Percentiles rank a stretch among this genome's conserved stretches.
Evolutionary conservation across 345 rosid species (phyloP).

Genomic region (Kandelia obovata): DNA sequence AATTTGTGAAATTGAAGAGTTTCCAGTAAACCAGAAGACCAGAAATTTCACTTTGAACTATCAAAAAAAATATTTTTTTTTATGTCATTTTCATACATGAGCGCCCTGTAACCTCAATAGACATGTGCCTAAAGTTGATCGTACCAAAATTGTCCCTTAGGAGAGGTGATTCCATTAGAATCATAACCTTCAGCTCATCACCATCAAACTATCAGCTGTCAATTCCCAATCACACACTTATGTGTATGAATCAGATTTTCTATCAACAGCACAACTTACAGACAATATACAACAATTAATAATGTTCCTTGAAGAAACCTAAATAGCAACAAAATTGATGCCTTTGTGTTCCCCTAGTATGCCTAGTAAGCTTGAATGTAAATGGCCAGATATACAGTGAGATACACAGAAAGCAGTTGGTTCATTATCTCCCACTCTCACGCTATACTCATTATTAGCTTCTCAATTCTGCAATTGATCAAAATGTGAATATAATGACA

Average conservation of each 20-base stretch:
- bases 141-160: background rate
- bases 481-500: background rate
- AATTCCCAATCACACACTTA: background rate
- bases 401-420: background rate
- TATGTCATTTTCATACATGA: too few relatives aligned
- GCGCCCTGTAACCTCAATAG: too few relatives aligned
- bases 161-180: background rate
- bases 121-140: background rate
- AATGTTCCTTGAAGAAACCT: background rate
- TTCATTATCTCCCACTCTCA: background rate
- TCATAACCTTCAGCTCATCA: background rate
- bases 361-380: too few relatives aligned
- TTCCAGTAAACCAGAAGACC: background rate
- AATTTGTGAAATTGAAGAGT: background rate
- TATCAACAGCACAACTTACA: background rate
- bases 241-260: background rate
- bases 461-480: background rate
- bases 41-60: too few relatives aligned
- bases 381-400: too few relatives aligned
- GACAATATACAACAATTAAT: background rate
- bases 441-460: background rate
- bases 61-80: too few relatives aligned
- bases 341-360: too few relatives aligned
- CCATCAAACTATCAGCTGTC: background rate
- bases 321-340: background rate